Base-by-base conservation (phyloP, 345 rosid species). In the Microthlaspi erraticum region DNA sequence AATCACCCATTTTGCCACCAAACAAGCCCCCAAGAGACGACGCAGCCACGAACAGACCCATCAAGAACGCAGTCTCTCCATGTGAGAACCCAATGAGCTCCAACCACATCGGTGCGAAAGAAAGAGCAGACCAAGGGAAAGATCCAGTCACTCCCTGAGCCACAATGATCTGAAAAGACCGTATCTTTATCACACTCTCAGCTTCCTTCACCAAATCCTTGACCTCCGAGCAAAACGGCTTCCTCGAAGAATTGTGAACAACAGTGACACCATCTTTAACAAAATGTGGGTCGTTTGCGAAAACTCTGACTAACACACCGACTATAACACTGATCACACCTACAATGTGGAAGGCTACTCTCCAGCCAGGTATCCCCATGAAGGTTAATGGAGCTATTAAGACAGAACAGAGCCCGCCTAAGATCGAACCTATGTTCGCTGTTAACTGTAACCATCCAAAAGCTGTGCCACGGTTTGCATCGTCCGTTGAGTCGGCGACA, bases 81-180 rank as follows among this genome's bases (percentile, higher is more conserved):
- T 88, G 97, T 42, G 97, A 91, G 79, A 91, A 88, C n/a, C 96
- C 97, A 4, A 80, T 75, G 14, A 90, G 93, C 79, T 93, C 97
- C 70, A 93, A 77, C 97, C 97, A 93, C 98, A 93, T 88, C 0
- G 94, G 80, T 14, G 94, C 84, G 76, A 88, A 90, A 55, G 97
- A 84, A 74, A 93, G 34, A 62, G 98, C 97, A 51, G 94, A 93
- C 92, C 97, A 91, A 16, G 98, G 98, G 76, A 91, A 86, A 18
- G 91, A 85, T 32, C 96, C 97, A 0, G 92, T 83, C 29, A 90
- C 81, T 32, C 97, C 92, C 79, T 87, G 97, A 61, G 98, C 92
- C 64, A 90, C 98, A 61, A 90, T 83, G 54, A 90, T 90, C 79
- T 83, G 96, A 79, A 93, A 93, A 44, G 98, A 88, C 17, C 80